phyloP scores from a whole-genome alignment of 2,329 filamentous ascomycete species.

The Pezicula carpinea region DNA sequence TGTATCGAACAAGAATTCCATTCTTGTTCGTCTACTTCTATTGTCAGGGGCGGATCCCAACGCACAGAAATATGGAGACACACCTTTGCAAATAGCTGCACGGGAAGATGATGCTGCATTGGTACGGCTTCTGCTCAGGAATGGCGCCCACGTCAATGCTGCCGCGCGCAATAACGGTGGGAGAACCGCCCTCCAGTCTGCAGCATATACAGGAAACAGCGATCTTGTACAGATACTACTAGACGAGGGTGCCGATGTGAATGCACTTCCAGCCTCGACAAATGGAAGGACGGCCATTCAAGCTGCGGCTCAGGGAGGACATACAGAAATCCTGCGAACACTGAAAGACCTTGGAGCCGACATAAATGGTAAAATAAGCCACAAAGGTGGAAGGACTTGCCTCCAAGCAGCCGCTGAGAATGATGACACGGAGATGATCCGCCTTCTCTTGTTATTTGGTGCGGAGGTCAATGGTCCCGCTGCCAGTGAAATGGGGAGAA shows the following conservation, averaged over 20 bases:
- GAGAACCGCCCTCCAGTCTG: constrained; percentile 5
- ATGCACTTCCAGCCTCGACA: too few relatives aligned
- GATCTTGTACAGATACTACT: neutral
- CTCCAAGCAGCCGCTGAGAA: constrained; percentile 25
- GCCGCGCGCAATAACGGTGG: neutral
- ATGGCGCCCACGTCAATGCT: constrained; percentile 5
- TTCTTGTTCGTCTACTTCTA: too few relatives aligned
- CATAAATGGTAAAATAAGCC: constrained; percentile 1
- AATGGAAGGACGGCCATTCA: too few relatives aligned
- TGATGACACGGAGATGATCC: constrained; percentile 31
- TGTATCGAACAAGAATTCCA: too few relatives aligned
- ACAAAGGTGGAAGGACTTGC: neutral
- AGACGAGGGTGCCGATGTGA: too few relatives aligned
- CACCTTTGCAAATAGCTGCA: constrained; percentile 3
- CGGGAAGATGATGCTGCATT: neutral
- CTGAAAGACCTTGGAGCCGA: neutral
- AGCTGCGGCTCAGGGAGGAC: too few relatives aligned
- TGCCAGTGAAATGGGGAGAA: constrained; percentile 10
- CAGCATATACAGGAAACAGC: neutral
- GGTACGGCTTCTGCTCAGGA: neutral
- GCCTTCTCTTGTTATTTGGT: constrained; percentile 27
- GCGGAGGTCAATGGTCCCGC: constrained; percentile 11
- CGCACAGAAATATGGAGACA: neutral
- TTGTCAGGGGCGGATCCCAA: constrained; percentile 14
- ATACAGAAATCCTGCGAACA: too few relatives aligned